Conservation (phyloP, 2,329 filamentous ascomycete species). For the Aspergillus chevalieri region DNA sequence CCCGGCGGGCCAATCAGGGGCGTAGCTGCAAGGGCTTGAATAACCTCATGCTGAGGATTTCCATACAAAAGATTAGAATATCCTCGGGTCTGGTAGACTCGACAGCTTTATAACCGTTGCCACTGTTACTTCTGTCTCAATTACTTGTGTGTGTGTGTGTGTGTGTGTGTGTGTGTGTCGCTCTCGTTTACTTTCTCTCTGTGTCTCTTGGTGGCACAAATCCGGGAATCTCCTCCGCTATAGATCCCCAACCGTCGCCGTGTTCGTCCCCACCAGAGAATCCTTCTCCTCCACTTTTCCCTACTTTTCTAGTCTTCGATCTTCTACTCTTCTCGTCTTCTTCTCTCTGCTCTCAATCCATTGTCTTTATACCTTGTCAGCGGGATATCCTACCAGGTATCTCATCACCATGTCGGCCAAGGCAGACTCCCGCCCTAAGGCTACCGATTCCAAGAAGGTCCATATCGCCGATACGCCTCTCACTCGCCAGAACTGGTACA, state of each 20-base stretch:
- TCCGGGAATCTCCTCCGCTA: neutral
- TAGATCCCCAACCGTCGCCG: conserved; percentile 1
- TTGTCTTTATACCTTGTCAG: neutral
- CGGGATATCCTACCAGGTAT: neutral
- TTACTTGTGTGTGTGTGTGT: neutral
- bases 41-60: no score
- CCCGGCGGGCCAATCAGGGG: conserved; percentile 13
- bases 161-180: no score
- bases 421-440: conserved; percentile 28
- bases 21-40: neutral
- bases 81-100: no score
- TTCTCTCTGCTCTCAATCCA: neutral
- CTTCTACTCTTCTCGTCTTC: conserved; percentile 4
- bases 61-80: no score
- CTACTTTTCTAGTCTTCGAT: conserved; percentile 5
- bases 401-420: conserved; percentile 31
- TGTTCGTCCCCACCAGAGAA: conserved; percentile 1
- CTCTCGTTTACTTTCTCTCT: no score
- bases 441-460: conserved; percentile 57
- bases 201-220: neutral
- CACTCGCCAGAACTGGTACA: conserved; percentile 77
- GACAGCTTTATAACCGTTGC: no score
- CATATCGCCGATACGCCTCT: conserved; percentile 81
- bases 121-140: no score
- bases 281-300: conserved; percentile 6